phyloP scores from a whole-genome alignment of 352 stramenopile genomes.

The Aphanomyces cochlioides region DNA sequence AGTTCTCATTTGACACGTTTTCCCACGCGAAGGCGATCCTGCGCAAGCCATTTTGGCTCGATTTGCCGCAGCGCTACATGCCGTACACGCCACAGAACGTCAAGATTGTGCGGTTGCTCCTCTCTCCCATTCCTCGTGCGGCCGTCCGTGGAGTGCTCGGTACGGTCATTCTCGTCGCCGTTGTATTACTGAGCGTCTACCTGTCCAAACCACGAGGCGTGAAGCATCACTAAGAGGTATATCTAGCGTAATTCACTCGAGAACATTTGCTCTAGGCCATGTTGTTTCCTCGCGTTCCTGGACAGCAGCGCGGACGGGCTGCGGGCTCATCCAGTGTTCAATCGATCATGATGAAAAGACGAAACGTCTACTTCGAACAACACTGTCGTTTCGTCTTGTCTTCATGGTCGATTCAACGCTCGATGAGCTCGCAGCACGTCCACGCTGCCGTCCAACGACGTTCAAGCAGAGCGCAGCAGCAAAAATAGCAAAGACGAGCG shows the following conservation, averaged over 20 bases:
- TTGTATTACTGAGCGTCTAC: neutral
- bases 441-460: neutral
- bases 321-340: no score
- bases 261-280: no score
- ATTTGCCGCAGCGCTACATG: constrained; percentile 52
- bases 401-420: neutral
- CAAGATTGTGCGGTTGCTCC: constrained; percentile 18
- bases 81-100: constrained; percentile 37
- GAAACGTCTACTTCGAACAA: no score
- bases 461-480: neutral
- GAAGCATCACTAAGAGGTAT: neutral
- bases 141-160: neutral
- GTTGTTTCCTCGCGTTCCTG: no score
- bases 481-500: no score
- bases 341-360: no score
- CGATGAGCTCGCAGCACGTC: neutral
- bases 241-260: no score
- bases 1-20: constrained; percentile 71
- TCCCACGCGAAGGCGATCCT: constrained; percentile 65
- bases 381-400: neutral
- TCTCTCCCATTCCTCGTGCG: constrained; percentile 13
- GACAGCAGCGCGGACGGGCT: no score
- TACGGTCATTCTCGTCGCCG: neutral
- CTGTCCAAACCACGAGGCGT: no score
- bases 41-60: constrained; percentile 56